phyloP scores from a whole-genome alignment of 106 monocot species.

The Dioscorea zingiberensis region DNA sequence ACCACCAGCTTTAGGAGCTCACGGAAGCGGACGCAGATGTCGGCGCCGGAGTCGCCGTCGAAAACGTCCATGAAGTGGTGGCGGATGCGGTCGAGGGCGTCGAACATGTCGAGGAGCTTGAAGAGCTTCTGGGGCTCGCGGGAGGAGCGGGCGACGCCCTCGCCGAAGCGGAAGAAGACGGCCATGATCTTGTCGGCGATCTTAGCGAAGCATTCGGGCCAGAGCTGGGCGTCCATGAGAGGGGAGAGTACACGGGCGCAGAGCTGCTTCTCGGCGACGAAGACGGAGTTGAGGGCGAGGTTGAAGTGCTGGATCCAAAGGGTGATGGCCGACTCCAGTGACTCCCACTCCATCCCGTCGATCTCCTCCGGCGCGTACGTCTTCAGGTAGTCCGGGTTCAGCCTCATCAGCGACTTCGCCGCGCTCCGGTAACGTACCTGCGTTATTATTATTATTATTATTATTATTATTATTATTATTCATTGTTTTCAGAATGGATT shows the following conservation, averaged over 20 bases:
- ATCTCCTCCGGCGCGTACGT: conserved; percentile 41
- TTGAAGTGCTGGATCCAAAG: conserved; percentile 45
- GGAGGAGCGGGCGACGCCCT: conserved; percentile 47
- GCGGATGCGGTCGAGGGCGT: conserved; percentile 16
- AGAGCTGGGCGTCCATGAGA: conserved; percentile 34
- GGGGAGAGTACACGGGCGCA: conserved; percentile 23
- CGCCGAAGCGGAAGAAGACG: conserved; percentile 60
- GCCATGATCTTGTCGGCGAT: conserved; percentile 52
- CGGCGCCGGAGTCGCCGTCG: conserved; percentile 27
- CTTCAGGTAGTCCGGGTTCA: conserved; percentile 42
- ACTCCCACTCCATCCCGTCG: conserved; percentile 49
- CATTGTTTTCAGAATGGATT: too few species aligned
- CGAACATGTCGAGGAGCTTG: conserved; percentile 55
- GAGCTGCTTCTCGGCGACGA: conserved; percentile 42
- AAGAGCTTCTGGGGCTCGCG: conserved; percentile 51
- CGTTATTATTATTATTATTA: too few species aligned
- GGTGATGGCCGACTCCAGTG: conserved; percentile 33
- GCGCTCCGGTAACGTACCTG: conserved; percentile 47
- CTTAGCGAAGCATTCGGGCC: conserved; percentile 50
- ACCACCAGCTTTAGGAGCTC: conserved; percentile 52
- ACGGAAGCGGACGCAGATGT: conserved; percentile 29
- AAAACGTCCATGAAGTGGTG: conserved; percentile 18
- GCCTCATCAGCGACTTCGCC: conserved; percentile 50
- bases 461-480: too few species aligned
- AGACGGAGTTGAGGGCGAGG: conserved; percentile 23